These are phyloP conservation scores for Grammothele lineata DNA, from an alignment of 768 basidiomycete species.

Conservation along the genomic window DNA sequence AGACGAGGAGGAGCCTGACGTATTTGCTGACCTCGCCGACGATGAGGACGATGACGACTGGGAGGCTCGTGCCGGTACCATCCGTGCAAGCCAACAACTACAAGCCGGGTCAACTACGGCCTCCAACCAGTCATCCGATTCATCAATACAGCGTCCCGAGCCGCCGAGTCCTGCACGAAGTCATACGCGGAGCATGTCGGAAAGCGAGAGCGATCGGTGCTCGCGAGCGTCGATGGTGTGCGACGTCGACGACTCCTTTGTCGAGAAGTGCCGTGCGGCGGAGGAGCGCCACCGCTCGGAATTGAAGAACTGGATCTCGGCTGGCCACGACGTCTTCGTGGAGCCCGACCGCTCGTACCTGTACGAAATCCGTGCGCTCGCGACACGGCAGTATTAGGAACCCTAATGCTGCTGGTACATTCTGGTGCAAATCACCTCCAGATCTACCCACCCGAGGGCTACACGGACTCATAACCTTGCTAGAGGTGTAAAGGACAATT, in stretches of 20 bases:
- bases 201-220: conserved; percentile 74
- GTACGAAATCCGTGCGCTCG: conserved; percentile 80
- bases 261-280: conserved; percentile 66
- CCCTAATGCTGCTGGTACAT: conserved; percentile 21
- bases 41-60: conserved; percentile 82
- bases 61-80: conserved; percentile 76
- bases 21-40: conserved; percentile 90
- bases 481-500: conserved; percentile 14
- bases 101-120: conserved; percentile 15
- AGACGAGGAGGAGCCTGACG: conserved; percentile 92
- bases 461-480: background rate
- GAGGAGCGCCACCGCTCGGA: conserved; percentile 81
- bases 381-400: conserved; percentile 85
- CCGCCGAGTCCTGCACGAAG: conserved; percentile 59
- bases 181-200: conserved; percentile 62
- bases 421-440: conserved; percentile 6
- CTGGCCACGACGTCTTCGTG: conserved; percentile 19
- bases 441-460: too few species aligned
- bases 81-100: conserved; percentile 53
- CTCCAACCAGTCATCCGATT: conserved; percentile 27
- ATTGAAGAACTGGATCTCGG: conserved; percentile 72
- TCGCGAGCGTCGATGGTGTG: conserved; percentile 76
- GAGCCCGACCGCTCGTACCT: conserved; percentile 61
- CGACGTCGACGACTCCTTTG: conserved; percentile 72
- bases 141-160: conserved; percentile 19